Conservation (phyloP, 768 basidiomycete species). For the Mycena polygramma region DNA sequence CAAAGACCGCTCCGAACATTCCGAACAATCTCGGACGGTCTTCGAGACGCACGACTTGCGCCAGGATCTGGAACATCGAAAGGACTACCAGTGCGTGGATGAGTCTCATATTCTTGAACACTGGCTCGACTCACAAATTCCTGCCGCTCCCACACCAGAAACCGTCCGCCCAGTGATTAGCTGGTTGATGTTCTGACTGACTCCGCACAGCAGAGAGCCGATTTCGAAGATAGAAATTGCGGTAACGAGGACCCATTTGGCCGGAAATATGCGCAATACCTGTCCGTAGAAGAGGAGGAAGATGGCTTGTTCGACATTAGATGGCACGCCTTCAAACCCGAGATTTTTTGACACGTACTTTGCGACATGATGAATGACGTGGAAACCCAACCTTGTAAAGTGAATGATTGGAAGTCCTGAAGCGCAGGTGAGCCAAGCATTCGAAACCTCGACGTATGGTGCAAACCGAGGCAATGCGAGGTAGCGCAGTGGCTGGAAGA, state of each 20-base stretch:
- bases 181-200: not conserved
- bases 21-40: not conserved
- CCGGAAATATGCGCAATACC: not conserved
- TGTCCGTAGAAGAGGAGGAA: slow-evolving; percentile 3
- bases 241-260: not conserved
- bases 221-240: not conserved
- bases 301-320: not conserved
- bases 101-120: not conserved
- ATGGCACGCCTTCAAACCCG: not conserved
- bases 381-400: not conserved
- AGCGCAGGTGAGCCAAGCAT: not conserved
- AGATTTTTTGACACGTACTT: not conserved
- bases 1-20: not conserved
- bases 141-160: not conserved
- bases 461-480: not conserved
- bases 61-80: not conserved
- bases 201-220: not conserved
- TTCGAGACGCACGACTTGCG: not conserved
- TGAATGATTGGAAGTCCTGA: not conserved
- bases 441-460: not conserved
- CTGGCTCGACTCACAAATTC: not conserved
- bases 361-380: not conserved
- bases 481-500: not conserved
- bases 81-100: not conserved
- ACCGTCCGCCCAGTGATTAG: not conserved